phyloP scores from a whole-genome alignment of 768 basidiomycete genomes.

The Leccinum fibrillosum region DNA sequence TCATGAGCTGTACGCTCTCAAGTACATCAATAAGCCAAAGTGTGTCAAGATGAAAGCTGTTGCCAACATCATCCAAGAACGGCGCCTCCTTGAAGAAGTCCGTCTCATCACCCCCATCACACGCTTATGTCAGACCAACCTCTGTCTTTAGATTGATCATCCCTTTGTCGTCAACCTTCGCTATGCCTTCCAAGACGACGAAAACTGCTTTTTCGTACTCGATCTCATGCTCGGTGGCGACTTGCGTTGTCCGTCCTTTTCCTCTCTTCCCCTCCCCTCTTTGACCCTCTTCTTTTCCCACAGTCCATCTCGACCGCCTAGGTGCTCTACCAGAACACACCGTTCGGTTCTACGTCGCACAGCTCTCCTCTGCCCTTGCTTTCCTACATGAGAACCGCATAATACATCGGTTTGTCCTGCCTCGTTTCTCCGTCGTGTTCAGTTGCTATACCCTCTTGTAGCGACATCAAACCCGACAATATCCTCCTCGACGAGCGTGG shows the following conservation, averaged over 20 bases:
- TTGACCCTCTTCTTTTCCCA: conserved; percentile 1
- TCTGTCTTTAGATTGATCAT: conserved; percentile 75
- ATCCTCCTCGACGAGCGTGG: conserved; percentile 94
- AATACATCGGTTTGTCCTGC: conserved; percentile 79
- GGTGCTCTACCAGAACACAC: conserved; percentile 71
- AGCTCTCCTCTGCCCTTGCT: conserved; percentile 82
- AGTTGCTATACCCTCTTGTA: conserved; percentile 26
- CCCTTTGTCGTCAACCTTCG: conserved; percentile 93
- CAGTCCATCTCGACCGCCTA: conserved; percentile 87
- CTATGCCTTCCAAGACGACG: conserved; percentile 97
- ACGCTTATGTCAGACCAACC: not conserved
- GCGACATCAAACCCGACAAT: conserved; percentile 97
- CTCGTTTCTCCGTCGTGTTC: too few species aligned
- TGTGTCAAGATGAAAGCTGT: conserved; percentile 99
- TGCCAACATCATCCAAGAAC: conserved; percentile 95
- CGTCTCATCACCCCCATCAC: conserved; percentile 9
- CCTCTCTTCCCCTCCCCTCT: not conserved
- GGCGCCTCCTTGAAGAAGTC: conserved; percentile 93
- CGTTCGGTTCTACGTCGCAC: conserved; percentile 86
- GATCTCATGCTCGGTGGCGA: conserved; percentile 98
- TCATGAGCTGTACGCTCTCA: conserved; percentile 94
- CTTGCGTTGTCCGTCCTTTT: conserved; percentile 67
- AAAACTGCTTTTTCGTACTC: conserved; percentile 97
- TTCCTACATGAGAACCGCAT: conserved; percentile 92
- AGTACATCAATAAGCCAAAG: conserved; percentile 98